Base-by-base conservation (phyloP, 2,329 filamentous ascomycete species). In the Fusarium veterinarium region DNA sequence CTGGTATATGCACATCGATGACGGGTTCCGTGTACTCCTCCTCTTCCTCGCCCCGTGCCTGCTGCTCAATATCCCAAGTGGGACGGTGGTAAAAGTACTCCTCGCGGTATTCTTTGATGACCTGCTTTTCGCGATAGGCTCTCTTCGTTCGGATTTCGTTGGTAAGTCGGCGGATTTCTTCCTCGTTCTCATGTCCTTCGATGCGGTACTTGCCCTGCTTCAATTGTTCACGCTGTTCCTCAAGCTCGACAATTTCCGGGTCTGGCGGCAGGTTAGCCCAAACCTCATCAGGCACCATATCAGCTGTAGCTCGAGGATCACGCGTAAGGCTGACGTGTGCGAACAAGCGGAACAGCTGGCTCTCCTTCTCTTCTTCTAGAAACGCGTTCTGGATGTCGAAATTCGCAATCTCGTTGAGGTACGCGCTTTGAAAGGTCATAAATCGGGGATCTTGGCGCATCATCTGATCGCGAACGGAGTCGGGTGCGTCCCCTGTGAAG, bases 311-410 rank as follows among this genome's bases (percentile, higher is more conserved):
- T 28, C 72, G 67, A 65, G 75, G 77, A 69, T 80, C 73, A 19
- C 65, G 67, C 8, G 73, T 80, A 19, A 80, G 66, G 63, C 79
- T 77, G 8, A 80, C 52, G 35, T 71, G 42, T 14, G 56, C 40
- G 31, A 71, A 71, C 13, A 74, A 8, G 8, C 44, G 40, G 14
- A 71, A 74, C 25, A 71, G 41, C 45, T 69, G 41, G 44, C 37
- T 51, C 40, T 69, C 16, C 38, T 71, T 73, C 42, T 71, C 64
- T 57, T 67, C 64, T 40, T 72, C 66, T 12, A 80, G 52, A 56
- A 81, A 74, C 14, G 72, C 65, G 42, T 80, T 81, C 53, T 81
- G 57, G 31, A 80, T 65, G 53, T 81, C 33, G 65, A 80, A 80
- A 40, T 76, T 44, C 33, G 74, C 69, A 53, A 69, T 80, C 64